These are phyloP conservation scores for Claviceps sp. DNA, from an alignment of 2,329 filamentous ascomycete species.

Conservation along the genomic window DNA sequence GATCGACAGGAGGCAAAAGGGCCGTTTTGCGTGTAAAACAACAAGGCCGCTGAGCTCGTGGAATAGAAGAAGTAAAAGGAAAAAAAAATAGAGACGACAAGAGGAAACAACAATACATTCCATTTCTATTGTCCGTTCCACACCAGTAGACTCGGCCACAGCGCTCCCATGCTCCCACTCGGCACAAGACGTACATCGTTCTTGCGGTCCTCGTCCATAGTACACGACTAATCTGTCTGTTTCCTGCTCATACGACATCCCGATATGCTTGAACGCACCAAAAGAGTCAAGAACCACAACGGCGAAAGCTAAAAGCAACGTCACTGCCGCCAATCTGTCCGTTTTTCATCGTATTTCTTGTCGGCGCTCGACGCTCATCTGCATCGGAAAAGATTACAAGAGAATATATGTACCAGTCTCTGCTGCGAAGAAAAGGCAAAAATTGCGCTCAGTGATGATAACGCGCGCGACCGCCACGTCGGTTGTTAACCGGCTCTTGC, in stretches of 20 bases:
- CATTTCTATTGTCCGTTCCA: not conserved
- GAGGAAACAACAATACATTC: constrained; percentile 1
- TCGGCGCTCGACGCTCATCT: no score
- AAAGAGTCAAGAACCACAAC: no score
- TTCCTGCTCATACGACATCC: no score
- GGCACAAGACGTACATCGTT: constrained; percentile 5
- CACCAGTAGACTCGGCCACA: not conserved
- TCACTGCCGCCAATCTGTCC: no score
- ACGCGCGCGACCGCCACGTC: constrained; percentile 44
- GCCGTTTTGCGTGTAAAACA: not conserved
- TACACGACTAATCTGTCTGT: no score
- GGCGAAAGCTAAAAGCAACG: no score
- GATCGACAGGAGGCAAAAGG: not conserved
- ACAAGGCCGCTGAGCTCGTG: not conserved
- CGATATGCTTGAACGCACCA: no score
- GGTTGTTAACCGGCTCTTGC: constrained; percentile 41
- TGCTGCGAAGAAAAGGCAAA: not conserved
- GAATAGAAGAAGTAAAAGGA: not conserved
- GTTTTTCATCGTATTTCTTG: no score
- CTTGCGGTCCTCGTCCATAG: not conserved
- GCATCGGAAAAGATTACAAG: no score
- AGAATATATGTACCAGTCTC: not conserved
- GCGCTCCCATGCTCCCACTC: not conserved
- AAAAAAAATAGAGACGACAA: not conserved
- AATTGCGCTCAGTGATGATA: not conserved